Evolutionary conservation across 306 rosid species (phyloP).

Genomic region (Quillaja saponaria): DNA sequence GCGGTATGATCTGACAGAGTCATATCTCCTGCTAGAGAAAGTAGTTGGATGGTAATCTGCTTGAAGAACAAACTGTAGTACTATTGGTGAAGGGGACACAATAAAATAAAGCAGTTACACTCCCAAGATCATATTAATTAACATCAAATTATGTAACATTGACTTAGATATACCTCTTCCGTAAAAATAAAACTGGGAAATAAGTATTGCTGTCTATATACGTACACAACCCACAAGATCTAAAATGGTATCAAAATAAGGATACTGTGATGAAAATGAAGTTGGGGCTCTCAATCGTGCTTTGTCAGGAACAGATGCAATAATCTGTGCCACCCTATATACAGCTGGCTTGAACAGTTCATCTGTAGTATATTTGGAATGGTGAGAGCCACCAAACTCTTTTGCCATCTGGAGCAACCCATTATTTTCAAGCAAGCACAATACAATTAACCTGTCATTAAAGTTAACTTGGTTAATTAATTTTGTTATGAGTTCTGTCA

Average conservation of each 20-base stretch:
- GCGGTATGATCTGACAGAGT: slow-evolving; percentile 28
- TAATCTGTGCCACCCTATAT: slow-evolving; percentile 70
- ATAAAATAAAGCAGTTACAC: slow-evolving; percentile 9
- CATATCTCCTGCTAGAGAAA: slow-evolving; percentile 53
- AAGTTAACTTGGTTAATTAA: slow-evolving; percentile 10
- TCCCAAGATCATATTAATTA: slow-evolving; percentile 17
- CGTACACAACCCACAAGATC: slow-evolving; percentile 20
- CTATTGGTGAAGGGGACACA: slow-evolving; percentile 57
- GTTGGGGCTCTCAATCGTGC: slow-evolving; percentile 62
- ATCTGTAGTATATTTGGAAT: slow-evolving; percentile 28
- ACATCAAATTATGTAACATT: slow-evolving; percentile 13
- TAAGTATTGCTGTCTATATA: slow-evolving; percentile 15
- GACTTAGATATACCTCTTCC: slow-evolving; percentile 7
- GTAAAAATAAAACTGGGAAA: slow-evolving; percentile 19
- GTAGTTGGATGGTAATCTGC: slow-evolving; percentile 68
- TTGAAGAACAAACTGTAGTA: slow-evolving; percentile 74
- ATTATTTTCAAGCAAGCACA: slow-evolving; percentile 75
- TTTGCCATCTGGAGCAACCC: slow-evolving; percentile 81
- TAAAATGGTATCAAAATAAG: slow-evolving; percentile 43
- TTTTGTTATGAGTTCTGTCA: too few species aligned
- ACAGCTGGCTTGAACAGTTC: slow-evolving; percentile 42
- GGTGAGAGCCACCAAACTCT: slow-evolving; percentile 55
- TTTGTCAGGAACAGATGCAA: slow-evolving; percentile 92
- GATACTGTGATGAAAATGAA: slow-evolving; percentile 85
- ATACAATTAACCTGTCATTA: slow-evolving; percentile 64